These are phyloP conservation scores for Ophiostoma sp. DNA, from an alignment of 2,329 filamentous ascomycete genomes.

Conservation along the genomic window DNA sequence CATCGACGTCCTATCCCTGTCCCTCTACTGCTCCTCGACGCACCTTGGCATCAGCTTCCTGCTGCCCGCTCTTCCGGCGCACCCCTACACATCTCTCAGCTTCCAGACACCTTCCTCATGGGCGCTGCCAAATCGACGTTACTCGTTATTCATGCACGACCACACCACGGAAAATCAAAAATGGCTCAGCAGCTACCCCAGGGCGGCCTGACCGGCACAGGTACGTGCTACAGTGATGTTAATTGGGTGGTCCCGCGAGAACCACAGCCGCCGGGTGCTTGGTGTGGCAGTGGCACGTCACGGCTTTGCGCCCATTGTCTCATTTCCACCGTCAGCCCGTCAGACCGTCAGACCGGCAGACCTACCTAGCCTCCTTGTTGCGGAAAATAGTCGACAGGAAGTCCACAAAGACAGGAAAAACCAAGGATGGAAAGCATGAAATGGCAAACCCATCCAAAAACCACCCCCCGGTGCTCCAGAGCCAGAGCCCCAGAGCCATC, in stretches of 20 bases:
- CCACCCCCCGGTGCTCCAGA: neutral
- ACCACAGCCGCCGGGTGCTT: neutral
- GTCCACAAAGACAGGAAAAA: neutral
- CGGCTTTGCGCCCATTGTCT: conserved; percentile 15
- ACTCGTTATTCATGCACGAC: conserved; percentile 22
- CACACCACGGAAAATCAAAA: conserved; percentile 21
- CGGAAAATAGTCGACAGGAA: neutral
- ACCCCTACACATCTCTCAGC: conserved; percentile 1
- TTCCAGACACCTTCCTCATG: conserved; percentile 20
- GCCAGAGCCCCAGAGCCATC: neutral
- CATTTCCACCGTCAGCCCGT: neutral
- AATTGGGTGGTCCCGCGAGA: neutral
- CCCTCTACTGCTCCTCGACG: neutral
- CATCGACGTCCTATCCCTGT: neutral
- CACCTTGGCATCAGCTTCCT: neutral
- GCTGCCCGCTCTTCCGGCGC: neutral
- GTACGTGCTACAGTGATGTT: conserved; percentile 32
- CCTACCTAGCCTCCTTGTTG: neutral
- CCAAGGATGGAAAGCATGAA: neutral
- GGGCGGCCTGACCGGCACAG: conserved; percentile 38
- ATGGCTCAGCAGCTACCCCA: conserved; percentile 27
- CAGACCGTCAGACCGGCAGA: too few relatives aligned
- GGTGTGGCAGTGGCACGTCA: conserved; percentile 12
- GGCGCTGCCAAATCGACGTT: conserved; percentile 27
- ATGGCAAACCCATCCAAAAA: neutral